phyloP scores from a whole-genome alignment of 106 monocot genomes.

The Dendrobium officinale region DNA sequence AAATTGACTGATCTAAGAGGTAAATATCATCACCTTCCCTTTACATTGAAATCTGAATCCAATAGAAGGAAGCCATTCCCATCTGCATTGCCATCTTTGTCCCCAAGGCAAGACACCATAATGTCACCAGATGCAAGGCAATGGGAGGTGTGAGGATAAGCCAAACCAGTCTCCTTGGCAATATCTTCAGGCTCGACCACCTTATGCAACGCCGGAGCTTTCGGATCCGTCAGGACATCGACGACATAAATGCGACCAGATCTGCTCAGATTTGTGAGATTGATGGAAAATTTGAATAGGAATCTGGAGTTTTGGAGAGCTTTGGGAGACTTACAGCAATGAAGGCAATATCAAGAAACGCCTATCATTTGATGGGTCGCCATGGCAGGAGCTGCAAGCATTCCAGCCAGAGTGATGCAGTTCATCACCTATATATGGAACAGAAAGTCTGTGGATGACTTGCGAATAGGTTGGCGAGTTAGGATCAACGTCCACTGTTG shows the following conservation, averaged over 20 bases:
- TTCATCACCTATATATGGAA: slow-evolving; percentile 71
- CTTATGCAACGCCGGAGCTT: slow-evolving; percentile 81
- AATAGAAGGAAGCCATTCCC: slow-evolving; percentile 86
- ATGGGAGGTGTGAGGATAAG: slow-evolving; percentile 92
- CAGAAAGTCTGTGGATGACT: slow-evolving; percentile 81
- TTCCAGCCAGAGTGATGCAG: slow-evolving; percentile 98
- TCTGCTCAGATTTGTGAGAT: slow-evolving; percentile 19
- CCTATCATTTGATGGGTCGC: slow-evolving; percentile 53
- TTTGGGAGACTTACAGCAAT: slow-evolving; percentile 48
- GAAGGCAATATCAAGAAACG: slow-evolving; percentile 83
- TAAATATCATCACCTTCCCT: slow-evolving; percentile 67
- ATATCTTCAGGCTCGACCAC: slow-evolving; percentile 79
- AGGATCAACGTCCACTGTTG: slow-evolving; percentile 86
- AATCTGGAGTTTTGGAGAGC: neutral
- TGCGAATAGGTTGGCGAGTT: slow-evolving; percentile 76
- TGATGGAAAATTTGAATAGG: neutral
- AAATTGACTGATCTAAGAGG: neutral
- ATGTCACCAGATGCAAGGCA: slow-evolving; percentile 97
- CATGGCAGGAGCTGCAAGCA: slow-evolving; percentile 96
- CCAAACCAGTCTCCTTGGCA: slow-evolving; percentile 69
- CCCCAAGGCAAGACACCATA: slow-evolving; percentile 95
- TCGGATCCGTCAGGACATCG: slow-evolving; percentile 60
- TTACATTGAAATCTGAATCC: slow-evolving; percentile 94
- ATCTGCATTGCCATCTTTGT: slow-evolving; percentile 82
- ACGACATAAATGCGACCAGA: slow-evolving; percentile 87